Evolutionary conservation across 192 early-diverging fungal species (phyloP).

Genomic region (Coemansia sp.): DNA sequence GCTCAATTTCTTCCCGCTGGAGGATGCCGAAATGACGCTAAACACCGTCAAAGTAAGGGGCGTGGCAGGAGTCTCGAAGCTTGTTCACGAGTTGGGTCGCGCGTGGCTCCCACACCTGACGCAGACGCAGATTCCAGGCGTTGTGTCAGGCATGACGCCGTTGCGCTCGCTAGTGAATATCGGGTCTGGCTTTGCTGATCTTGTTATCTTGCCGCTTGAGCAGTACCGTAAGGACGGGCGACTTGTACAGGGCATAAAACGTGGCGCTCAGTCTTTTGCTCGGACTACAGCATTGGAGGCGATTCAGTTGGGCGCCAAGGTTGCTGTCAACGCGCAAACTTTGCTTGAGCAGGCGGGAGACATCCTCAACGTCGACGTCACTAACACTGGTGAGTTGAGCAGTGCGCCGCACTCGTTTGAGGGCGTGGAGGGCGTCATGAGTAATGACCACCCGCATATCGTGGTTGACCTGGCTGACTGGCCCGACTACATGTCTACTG

Average conservation of each 20-base stretch:
- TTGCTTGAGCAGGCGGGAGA: slow-evolving; percentile 90
- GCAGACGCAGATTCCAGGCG: slow-evolving; percentile 86
- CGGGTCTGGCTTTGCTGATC: slow-evolving; percentile 87
- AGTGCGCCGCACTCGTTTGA: slow-evolving; percentile 45
- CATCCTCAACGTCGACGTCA: slow-evolving; percentile 62
- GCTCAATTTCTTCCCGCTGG: slow-evolving; percentile 91
- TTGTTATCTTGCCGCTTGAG: slow-evolving; percentile 89
- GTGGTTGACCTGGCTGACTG: slow-evolving; percentile 50
- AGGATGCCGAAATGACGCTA: slow-evolving; percentile 89
- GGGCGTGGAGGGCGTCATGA: slow-evolving; percentile 7
- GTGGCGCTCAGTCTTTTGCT: slow-evolving; percentile 88
- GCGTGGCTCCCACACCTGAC: slow-evolving; percentile 93
- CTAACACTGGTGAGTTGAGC: slow-evolving; percentile 30
- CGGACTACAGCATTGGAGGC: slow-evolving; percentile 89
- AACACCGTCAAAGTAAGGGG: slow-evolving; percentile 76
- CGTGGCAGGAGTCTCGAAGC: slow-evolving; percentile 68
- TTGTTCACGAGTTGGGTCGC: slow-evolving; percentile 66
- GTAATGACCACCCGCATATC: slow-evolving; percentile 6
- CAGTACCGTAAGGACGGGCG: slow-evolving; percentile 93
- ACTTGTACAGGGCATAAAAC: slow-evolving; percentile 84
- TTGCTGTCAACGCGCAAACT: slow-evolving; percentile 88
- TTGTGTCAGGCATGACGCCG: slow-evolving; percentile 88
- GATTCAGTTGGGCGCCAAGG: slow-evolving; percentile 81
- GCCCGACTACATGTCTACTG: slow-evolving; percentile 50
- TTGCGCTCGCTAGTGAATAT: slow-evolving; percentile 89